Evolutionary conservation across 192 early-diverging fungal species (phyloP), one percentile per base, ranked within the genome.

Genomic region (Podila verticillata): DNA sequence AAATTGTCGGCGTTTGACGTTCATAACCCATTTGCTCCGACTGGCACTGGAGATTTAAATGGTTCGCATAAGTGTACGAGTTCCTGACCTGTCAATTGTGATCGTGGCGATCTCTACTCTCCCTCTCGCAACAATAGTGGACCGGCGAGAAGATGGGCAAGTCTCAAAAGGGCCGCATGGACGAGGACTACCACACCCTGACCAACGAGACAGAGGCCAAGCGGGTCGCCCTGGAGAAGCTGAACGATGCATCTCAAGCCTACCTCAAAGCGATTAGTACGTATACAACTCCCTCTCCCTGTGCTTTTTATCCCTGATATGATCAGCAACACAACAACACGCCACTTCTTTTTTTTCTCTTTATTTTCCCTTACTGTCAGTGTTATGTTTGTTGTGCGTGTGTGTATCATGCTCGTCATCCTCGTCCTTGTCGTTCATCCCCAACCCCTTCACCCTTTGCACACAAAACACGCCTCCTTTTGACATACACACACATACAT

Each of bases 261-360:
- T 80, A 80, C 51, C 70, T 80, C 66, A 80, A 80, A 20, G 77
- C 77, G 4, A 80, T 80, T 29, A 80, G 77, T 80, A 80, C 20
- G 77, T 80, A 44, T 22, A n/a, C n/a, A 34, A 10, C 12, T 7
- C 10, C 31, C 34, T 30, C 8, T 59, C 15, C 58, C 20, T 31
- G 28, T 12, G 4, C 31, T 31, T 17, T 57, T 29, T 57, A 19
- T 29, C 10, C 56, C 56, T 13, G 56, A 28, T 29, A 28, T 57
- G 39, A 54, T 22, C n/a, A 54, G 51, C 24, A 24, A 54, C 44
- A 54, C 39, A 39, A 15, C 39, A 54, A 54, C 51, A 54, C 51
- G 24, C 51, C 51, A 54, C 51, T 9, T 54, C 8, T 54, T 54
- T 54, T 54, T 54, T 54, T 48, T 48, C 10, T 48, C 9, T 48